Conservation (phyloP, 352 stramenopile species). For the Pythium phragmitis region DNA sequence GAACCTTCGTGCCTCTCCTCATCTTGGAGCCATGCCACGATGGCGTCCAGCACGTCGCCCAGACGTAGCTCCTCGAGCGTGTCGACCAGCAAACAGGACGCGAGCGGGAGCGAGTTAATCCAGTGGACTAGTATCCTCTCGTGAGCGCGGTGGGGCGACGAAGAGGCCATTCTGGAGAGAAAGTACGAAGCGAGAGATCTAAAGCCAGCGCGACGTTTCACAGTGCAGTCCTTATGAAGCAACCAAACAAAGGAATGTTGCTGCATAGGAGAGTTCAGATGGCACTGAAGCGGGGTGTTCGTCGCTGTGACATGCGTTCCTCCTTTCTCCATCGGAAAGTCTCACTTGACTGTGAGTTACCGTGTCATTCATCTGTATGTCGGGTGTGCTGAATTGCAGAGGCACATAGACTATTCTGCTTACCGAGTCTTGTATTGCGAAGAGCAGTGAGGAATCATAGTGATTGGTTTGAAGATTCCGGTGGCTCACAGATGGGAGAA, state of each 20-base stretch:
- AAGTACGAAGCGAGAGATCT: background rate
- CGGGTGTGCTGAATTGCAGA: too few species aligned
- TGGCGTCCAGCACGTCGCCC: conserved; percentile 52
- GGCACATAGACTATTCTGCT: too few species aligned
- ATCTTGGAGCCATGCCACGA: conserved; percentile 41
- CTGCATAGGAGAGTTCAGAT: background rate
- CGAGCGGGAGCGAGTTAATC: conserved; percentile 69
- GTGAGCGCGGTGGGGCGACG: background rate
- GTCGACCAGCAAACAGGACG: conserved; percentile 60
- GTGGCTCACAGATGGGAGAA: too few species aligned
- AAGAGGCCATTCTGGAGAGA: background rate
- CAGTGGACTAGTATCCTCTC: conserved; percentile 61
- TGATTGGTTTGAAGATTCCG: too few species aligned
- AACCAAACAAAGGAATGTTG: background rate
- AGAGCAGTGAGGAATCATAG: too few species aligned
- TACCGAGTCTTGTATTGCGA: too few species aligned
- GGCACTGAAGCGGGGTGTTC: background rate
- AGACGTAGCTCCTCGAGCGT: conserved; percentile 52
- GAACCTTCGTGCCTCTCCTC: background rate
- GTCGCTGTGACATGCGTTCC: background rate
- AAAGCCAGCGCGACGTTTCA: background rate
- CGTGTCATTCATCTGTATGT: too few species aligned
- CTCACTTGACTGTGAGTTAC: too few species aligned
- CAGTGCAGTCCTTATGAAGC: background rate
- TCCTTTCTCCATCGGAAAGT: too few species aligned